These are phyloP conservation scores for Mallotus repandus DNA, from an alignment of 441 rosid genomes.

Conservation along the genomic window DNA sequence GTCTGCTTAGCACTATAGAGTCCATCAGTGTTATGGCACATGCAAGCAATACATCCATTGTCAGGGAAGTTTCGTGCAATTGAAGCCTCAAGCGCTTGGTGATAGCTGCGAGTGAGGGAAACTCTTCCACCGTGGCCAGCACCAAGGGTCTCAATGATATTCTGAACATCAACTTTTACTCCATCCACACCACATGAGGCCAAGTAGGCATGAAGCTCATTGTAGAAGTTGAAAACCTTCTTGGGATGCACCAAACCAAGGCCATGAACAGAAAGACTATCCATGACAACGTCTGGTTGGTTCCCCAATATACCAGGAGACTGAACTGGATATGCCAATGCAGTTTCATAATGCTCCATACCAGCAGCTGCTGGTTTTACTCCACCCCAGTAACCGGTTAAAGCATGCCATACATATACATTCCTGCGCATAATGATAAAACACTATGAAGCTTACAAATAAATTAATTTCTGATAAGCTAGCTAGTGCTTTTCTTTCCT, in stretches of 20 bases:
- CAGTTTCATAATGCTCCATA: slow-evolving; percentile 88
- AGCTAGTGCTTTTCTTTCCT: background rate
- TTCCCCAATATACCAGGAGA: slow-evolving; percentile 87
- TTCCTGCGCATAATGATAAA: slow-evolving; percentile 35
- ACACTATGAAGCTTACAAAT: background rate
- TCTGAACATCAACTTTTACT: slow-evolving; percentile 90
- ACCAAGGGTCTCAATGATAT: slow-evolving; percentile 90
- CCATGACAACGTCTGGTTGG: slow-evolving; percentile 89
- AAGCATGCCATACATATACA: slow-evolving; percentile 93
- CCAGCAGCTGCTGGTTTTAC: slow-evolving; percentile 86
- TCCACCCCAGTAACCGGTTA: slow-evolving; percentile 97
- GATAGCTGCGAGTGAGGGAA: slow-evolving; percentile 75
- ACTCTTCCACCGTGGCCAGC: slow-evolving; percentile 94
- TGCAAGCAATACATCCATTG: slow-evolving; percentile 87
- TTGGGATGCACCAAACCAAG: slow-evolving; percentile 84
- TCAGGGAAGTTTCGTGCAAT: slow-evolving; percentile 70
- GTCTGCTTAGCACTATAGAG: slow-evolving; percentile 79
- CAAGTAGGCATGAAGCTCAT: slow-evolving; percentile 83
- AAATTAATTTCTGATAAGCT: no score
- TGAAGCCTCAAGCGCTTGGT: slow-evolving; percentile 85
- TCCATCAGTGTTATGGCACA: slow-evolving; percentile 95
- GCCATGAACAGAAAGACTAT: slow-evolving; percentile 79
- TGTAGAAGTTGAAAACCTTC: slow-evolving; percentile 87
- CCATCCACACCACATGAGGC: slow-evolving; percentile 94
- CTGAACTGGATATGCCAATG: slow-evolving; percentile 79